Conservation (phyloP, 106 monocot genomes). For the Acanthochlamys bracteata region DNA sequence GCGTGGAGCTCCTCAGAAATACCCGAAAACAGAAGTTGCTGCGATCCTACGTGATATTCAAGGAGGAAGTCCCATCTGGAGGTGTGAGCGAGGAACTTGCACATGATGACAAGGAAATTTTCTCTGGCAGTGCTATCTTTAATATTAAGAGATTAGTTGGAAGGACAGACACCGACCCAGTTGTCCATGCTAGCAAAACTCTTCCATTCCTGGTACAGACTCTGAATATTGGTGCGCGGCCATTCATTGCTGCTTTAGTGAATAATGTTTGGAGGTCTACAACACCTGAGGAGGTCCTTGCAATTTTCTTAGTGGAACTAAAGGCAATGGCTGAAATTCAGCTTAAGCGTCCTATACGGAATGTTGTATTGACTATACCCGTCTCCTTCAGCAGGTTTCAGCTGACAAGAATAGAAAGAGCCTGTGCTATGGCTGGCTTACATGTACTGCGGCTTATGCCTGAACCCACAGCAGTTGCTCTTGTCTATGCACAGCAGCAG, state of each 20-base stretch:
- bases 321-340: conserved; percentile 57
- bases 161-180: conserved; percentile 60
- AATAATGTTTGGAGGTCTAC: conserved; percentile 76
- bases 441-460: conserved; percentile 66
- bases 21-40: conserved; percentile 49
- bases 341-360: conserved; percentile 42
- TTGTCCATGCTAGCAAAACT: conserved; percentile 60
- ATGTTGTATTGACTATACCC: conserved; percentile 67
- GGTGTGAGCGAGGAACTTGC: conserved; percentile 38
- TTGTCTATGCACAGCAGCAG: conserved; percentile 76
- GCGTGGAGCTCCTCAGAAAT: conserved; percentile 61
- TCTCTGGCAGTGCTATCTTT: conserved; percentile 66
- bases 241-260: conserved; percentile 69
- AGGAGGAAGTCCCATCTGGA: conserved; percentile 42
- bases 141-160: conserved; percentile 75
- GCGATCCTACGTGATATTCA: conserved; percentile 62
- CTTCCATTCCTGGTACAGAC: conserved; percentile 83
- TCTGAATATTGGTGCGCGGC: conserved; percentile 55
- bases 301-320: conserved; percentile 51
- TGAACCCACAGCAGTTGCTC: conserved; percentile 72
- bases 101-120: conserved; percentile 48
- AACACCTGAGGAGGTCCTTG: conserved; percentile 71
- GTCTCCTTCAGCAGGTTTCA: conserved; percentile 80
- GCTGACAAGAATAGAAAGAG: conserved; percentile 65
- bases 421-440: conserved; percentile 79